These are phyloP conservation scores for Lasiodiplodia theobromae DNA, from an alignment of 2,329 filamentous ascomycete species.

Conservation along the genomic window DNA sequence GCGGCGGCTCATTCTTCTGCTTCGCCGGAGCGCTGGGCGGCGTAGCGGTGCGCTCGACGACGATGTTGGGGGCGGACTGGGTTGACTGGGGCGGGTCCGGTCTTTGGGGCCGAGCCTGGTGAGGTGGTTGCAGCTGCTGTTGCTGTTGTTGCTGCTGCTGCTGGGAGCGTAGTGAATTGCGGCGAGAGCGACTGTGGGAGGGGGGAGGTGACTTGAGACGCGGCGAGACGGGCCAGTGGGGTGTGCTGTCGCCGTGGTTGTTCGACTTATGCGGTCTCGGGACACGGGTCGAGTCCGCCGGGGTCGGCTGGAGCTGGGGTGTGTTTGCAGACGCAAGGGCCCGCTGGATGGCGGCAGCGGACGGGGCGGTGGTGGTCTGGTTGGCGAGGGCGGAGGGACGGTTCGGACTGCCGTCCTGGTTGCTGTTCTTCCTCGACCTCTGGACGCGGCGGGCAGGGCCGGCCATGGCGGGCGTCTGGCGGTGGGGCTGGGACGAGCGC, in stretches of 20 bases:
- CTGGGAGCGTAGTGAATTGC: slow-evolving; percentile 47
- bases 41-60: slow-evolving; percentile 46
- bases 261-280: slow-evolving; percentile 69
- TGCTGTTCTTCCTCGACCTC: slow-evolving; percentile 54
- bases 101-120: slow-evolving; percentile 31
- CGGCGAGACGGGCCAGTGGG: slow-evolving; percentile 79
- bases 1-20: slow-evolving; percentile 34
- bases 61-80: slow-evolving; percentile 51
- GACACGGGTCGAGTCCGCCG: slow-evolving; percentile 69
- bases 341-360: slow-evolving; percentile 69
- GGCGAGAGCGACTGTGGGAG: slow-evolving; percentile 49
- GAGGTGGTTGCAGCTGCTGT: slow-evolving; percentile 16
- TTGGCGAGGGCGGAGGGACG: slow-evolving; percentile 45
- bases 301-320: slow-evolving; percentile 68
- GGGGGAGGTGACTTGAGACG: slow-evolving; percentile 80
- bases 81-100: slow-evolving; percentile 26
- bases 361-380: slow-evolving; percentile 57
- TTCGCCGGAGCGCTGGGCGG: slow-evolving; percentile 42
- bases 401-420: slow-evolving; percentile 50
- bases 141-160: slow-evolving; percentile 40
- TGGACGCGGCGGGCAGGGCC: slow-evolving; percentile 36
- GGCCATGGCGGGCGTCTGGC: slow-evolving; percentile 31
- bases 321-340: slow-evolving; percentile 73
- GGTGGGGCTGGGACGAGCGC: slow-evolving; percentile 33
- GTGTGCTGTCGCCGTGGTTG: slow-evolving; percentile 56